These are phyloP conservation scores for Colletotrichum caudatum DNA, from an alignment of 2,329 filamentous ascomycete species.

Conservation along the genomic window DNA sequence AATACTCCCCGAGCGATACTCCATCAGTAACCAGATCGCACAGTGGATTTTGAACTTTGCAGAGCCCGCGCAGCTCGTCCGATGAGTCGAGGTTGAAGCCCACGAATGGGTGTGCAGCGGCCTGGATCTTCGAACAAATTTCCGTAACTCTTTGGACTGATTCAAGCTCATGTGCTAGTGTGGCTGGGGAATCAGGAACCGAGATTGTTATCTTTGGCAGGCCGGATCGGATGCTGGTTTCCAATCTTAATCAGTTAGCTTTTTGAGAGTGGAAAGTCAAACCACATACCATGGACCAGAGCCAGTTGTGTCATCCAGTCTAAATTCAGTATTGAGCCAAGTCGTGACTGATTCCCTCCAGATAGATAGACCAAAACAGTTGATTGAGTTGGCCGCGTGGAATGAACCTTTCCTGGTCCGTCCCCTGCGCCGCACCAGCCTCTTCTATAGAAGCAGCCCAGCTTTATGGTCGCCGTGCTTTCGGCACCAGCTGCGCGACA, in stretches of 20 bases:
- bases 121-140: too few relatives aligned
- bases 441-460: conserved; percentile 19
- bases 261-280: too few relatives aligned
- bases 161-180: too few relatives aligned
- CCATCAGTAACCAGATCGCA: neutral
- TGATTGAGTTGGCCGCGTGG: neutral
- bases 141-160: too few relatives aligned
- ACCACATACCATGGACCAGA: neutral
- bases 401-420: neutral
- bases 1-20: neutral
- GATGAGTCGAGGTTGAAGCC: too few relatives aligned
- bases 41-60: too few relatives aligned
- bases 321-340: conserved; percentile 17
- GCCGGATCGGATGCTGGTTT: too few relatives aligned
- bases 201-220: too few relatives aligned
- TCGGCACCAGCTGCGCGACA: neutral
- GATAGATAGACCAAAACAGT: neutral
- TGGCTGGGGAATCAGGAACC: too few relatives aligned
- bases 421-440: conserved; percentile 1
- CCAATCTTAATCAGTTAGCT: too few relatives aligned
- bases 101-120: too few relatives aligned
- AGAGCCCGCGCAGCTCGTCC: too few relatives aligned
- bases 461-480: neutral
- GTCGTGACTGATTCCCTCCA: neutral
- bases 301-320: neutral